Conservation (phyloP, 2,329 filamentous ascomycete genomes). For the Monilinia vaccinii-corymbosi region DNA sequence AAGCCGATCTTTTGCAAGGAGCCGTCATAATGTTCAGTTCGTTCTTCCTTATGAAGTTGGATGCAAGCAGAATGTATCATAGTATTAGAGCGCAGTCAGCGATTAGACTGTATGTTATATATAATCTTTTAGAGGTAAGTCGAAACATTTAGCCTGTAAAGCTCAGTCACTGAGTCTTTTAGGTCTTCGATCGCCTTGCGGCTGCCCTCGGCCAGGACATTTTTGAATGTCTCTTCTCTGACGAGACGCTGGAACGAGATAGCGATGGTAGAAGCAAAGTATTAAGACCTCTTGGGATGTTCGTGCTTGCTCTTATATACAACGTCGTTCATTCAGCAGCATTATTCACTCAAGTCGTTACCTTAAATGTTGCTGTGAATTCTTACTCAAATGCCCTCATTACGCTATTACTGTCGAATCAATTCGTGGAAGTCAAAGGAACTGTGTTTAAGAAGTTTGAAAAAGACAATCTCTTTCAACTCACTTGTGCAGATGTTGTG, state of each 20-base stretch:
- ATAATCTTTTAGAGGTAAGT: slow-evolving; percentile 80
- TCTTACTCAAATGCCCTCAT: slow-evolving; percentile 95
- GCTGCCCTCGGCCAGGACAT: slow-evolving; percentile 93
- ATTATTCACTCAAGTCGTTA: slow-evolving; percentile 95
- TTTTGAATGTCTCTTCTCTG: slow-evolving; percentile 88
- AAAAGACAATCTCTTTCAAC: slow-evolving; percentile 93
- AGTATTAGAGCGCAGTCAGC: slow-evolving; percentile 92
- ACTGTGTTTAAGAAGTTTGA: slow-evolving; percentile 99
- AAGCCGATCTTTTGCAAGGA: slow-evolving; percentile 89
- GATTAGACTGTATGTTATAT: slow-evolving; percentile 98
- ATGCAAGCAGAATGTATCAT: slow-evolving; percentile 97
- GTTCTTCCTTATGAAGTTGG: slow-evolving; percentile 76
- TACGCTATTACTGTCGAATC: slow-evolving; percentile 88
- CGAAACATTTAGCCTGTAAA: not conserved
- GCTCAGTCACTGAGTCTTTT: slow-evolving; percentile 69
- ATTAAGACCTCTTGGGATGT: slow-evolving; percentile 82
- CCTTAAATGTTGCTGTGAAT: slow-evolving; percentile 95
- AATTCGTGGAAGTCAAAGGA: slow-evolving; percentile 98
- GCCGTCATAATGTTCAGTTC: slow-evolving; percentile 81
- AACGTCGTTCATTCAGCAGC: slow-evolving; percentile 81
- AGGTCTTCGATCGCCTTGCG: slow-evolving; percentile 82
- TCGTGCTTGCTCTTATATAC: slow-evolving; percentile 75
- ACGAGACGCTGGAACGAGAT: slow-evolving; percentile 83
- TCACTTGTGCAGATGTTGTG: slow-evolving; percentile 93
- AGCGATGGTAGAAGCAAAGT: slow-evolving; percentile 86